A percentile compares a stretch with the other conserved stretches of the same genome.
phyloP scores from a whole-genome alignment of 495 filamentous ascomycete genomes.

The Penicillium crystallinum region DNA sequence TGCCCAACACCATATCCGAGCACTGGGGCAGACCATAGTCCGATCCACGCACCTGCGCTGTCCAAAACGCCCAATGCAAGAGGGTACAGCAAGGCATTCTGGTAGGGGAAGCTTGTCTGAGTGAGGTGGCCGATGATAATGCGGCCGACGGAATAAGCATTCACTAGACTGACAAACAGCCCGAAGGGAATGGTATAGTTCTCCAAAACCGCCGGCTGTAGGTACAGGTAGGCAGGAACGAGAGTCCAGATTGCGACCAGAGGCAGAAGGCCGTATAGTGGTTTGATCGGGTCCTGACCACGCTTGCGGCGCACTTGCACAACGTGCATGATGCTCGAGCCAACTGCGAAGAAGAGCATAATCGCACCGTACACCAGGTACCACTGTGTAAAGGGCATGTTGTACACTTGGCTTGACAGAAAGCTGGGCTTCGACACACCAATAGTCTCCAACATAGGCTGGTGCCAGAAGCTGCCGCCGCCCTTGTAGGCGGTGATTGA shows the following conservation, averaged over 20 bases:
- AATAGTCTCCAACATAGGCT: constrained; percentile 65
- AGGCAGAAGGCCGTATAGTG: constrained; percentile 76
- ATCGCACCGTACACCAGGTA: constrained; percentile 86
- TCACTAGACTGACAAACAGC: constrained; percentile 79
- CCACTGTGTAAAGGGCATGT: constrained; percentile 82
- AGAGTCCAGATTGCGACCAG: constrained; percentile 71
- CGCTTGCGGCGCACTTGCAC: constrained; percentile 70
- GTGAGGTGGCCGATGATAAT: constrained; percentile 93
- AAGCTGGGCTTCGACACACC: constrained; percentile 59
- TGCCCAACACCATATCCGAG: constrained; percentile 72
- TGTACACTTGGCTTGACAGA: constrained; percentile 64
- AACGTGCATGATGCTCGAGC: constrained; percentile 68
- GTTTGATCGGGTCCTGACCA: constrained; percentile 61
- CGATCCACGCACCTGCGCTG: constrained; percentile 63
- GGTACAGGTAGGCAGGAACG: constrained; percentile 68
- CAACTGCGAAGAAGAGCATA: constrained; percentile 78
- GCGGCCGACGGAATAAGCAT: constrained; percentile 88
- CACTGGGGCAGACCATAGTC: constrained; percentile 67
- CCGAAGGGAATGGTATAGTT: constrained; percentile 82
- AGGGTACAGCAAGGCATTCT: constrained; percentile 68
- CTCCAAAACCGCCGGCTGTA: constrained; percentile 77
- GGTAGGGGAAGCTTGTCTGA: constrained; percentile 78
- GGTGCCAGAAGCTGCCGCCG: constrained; percentile 89
- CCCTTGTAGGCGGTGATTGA: constrained; percentile 79
- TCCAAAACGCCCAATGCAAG: constrained; percentile 72